Conservation (phyloP, 805 yeast genomes). For the Candida xyloterini region DNA sequence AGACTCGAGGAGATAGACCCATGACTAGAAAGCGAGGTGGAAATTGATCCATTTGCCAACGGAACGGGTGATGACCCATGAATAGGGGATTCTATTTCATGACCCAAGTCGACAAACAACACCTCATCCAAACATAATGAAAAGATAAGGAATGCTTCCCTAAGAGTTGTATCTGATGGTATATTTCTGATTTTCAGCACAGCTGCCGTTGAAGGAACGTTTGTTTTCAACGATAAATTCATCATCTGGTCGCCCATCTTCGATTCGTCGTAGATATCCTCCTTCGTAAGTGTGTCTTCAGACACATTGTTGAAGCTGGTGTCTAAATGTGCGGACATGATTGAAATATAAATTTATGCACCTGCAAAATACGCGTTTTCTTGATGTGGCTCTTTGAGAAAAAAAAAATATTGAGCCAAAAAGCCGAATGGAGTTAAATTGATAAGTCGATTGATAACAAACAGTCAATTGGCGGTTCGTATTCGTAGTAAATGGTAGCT, state of each 20-base stretch:
- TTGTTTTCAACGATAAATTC: slow-evolving; percentile 16
- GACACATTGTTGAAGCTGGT: slow-evolving; percentile 17
- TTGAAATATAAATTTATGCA: slow-evolving; percentile 1
- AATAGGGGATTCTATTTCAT: slow-evolving; percentile 27
- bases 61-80: slow-evolving; percentile 14
- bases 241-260: slow-evolving; percentile 15
- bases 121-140: slow-evolving; percentile 65
- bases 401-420: slow-evolving; percentile 9
- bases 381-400: slow-evolving; percentile 1
- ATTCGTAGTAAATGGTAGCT: not conserved
- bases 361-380: slow-evolving; percentile 8
- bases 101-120: slow-evolving; percentile 35
- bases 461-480: not conserved
- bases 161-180: slow-evolving; percentile 58
- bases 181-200: slow-evolving; percentile 48
- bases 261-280: slow-evolving; percentile 8
- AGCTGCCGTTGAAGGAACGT: slow-evolving; percentile 11
- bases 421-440: slow-evolving; percentile 12
- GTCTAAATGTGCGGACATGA: slow-evolving; percentile 8
- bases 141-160: slow-evolving; percentile 69
- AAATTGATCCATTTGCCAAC: slow-evolving; percentile 11
- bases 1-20: slow-evolving; percentile 25
- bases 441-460: slow-evolving; percentile 7
- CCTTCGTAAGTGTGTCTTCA: slow-evolving; percentile 18
- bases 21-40: slow-evolving; percentile 18